A percentile compares a stretch with the other conserved stretches of the same genome.
These are phyloP conservation scores for Colletotrichum horii DNA, from an alignment of 2,329 filamentous ascomycete species.

Conservation along the genomic window DNA sequence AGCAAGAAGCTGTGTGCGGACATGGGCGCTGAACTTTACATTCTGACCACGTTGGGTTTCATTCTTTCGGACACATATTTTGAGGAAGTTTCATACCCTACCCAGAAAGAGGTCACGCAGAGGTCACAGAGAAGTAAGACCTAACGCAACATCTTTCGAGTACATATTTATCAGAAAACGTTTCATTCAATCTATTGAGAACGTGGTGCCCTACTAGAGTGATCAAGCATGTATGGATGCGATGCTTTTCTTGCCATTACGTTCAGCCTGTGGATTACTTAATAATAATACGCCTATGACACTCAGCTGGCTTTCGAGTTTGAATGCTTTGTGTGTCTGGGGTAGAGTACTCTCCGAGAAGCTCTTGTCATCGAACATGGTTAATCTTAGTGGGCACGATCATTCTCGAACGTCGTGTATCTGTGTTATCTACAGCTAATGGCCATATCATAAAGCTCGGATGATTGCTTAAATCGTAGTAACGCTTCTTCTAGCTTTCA, in stretches of 20 bases:
- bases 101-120: too few relatives aligned
- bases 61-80: background rate
- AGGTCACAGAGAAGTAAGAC: too few relatives aligned
- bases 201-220: background rate
- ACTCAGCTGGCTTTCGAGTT: background rate
- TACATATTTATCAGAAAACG: background rate
- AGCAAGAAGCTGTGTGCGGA: background rate
- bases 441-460: background rate
- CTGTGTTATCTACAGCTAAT: background rate
- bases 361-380: background rate
- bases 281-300: background rate
- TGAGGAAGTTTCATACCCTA: background rate
- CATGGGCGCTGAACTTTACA: background rate
- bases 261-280: background rate
- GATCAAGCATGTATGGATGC: accelerated
- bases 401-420: background rate
- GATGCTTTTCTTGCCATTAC: accelerated
- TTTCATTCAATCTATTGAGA: background rate
- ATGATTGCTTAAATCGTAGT: background rate
- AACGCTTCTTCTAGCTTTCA: background rate
- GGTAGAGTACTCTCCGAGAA: background rate
- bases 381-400: background rate
- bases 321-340: background rate
- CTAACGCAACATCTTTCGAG: background rate
- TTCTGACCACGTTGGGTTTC: background rate